Evolutionary conservation across 169 alveolate species (phyloP).

Genomic region (Cryptosporidium xiaoi): DNA sequence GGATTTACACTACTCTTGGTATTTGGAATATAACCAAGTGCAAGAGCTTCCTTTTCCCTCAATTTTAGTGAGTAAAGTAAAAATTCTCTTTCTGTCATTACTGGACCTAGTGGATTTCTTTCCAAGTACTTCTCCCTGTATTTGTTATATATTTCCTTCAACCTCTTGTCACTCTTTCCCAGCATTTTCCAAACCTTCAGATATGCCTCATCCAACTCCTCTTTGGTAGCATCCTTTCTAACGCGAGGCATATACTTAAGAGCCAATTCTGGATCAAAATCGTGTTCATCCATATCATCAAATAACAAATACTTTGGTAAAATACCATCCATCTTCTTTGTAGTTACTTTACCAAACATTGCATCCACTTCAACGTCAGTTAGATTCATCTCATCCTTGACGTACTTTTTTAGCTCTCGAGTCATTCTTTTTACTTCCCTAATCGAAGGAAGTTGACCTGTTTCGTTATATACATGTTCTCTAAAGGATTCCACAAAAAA

Average conservation of each 20-base stretch:
- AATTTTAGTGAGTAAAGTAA: conserved; percentile 1
- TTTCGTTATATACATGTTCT: conserved; percentile 5
- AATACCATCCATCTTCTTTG: conserved; percentile 1
- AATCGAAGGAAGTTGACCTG: conserved; percentile 56
- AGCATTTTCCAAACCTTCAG: conserved; percentile 60
- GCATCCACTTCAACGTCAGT: conserved; percentile 9
- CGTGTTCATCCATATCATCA: conserved; percentile 64
- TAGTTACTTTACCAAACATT: conserved; percentile 12
- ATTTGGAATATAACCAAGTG: neutral
- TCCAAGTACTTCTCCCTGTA: conserved; percentile 29
- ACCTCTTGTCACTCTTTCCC: conserved; percentile 38
- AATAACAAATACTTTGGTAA: conserved; percentile 40
- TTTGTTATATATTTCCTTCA: conserved; percentile 4
- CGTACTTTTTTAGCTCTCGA: conserved; percentile 10
- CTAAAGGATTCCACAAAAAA: conserved; percentile 45
- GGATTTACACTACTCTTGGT: neutral
- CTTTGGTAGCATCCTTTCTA: conserved; percentile 25
- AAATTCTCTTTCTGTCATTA: conserved; percentile 49
- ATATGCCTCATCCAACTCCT: conserved; percentile 26
- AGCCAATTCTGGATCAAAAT: conserved; percentile 64
- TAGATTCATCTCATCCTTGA: conserved; percentile 5
- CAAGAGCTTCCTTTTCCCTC: conserved; percentile 19
- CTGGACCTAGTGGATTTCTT: conserved; percentile 71
- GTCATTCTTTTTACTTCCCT: conserved; percentile 12
- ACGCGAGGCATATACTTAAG: conserved; percentile 68